phyloP scores from a whole-genome alignment of 2,329 filamentous ascomycete genomes.

The Rhinocladiella similis region DNA sequence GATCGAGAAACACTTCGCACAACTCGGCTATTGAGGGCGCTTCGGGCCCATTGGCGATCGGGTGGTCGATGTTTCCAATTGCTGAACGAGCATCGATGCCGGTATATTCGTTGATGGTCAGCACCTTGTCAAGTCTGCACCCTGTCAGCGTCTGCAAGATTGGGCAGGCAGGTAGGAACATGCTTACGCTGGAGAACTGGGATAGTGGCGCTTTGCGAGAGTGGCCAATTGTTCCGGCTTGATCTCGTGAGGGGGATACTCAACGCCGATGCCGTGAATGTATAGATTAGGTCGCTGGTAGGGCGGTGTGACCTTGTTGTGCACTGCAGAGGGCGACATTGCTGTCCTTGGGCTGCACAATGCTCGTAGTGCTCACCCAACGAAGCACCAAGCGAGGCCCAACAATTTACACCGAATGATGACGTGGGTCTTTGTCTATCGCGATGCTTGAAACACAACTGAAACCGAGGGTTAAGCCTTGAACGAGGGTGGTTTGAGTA shows the following conservation, averaged over 20 bases:
- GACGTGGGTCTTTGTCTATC: not conserved
- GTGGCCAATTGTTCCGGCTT: slow-evolving; percentile 53
- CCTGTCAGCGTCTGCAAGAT: not conserved
- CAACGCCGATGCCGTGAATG: slow-evolving; percentile 58
- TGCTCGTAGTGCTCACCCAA: slow-evolving; percentile 1
- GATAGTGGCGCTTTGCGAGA: slow-evolving; percentile 59
- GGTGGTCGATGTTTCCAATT: slow-evolving; percentile 62
- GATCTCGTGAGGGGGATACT: slow-evolving; percentile 61
- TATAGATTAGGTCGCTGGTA: slow-evolving; percentile 45
- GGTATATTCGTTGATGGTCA: slow-evolving; percentile 64
- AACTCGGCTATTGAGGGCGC: slow-evolving; percentile 32
- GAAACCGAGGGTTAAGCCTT: slow-evolving; percentile 7
- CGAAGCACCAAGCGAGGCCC: slow-evolving; percentile 4
- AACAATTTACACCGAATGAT: slow-evolving; percentile 11
- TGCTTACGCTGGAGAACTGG: slow-evolving; percentile 59
- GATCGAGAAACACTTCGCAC: slow-evolving; percentile 31
- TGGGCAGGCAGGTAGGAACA: not conserved
- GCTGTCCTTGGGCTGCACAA: slow-evolving; percentile 1
- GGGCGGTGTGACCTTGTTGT: slow-evolving; percentile 37
- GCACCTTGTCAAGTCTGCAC: slow-evolving; percentile 61
- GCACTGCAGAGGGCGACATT: slow-evolving; percentile 32
- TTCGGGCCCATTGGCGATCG: slow-evolving; percentile 56
- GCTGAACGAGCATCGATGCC: slow-evolving; percentile 65
- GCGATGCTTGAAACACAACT: slow-evolving; percentile 14
- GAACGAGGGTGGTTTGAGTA: slow-evolving; percentile 1